These are phyloP conservation scores for Periconia digitata DNA, from an alignment of 2,329 filamentous ascomycete genomes.

Conservation along the genomic window DNA sequence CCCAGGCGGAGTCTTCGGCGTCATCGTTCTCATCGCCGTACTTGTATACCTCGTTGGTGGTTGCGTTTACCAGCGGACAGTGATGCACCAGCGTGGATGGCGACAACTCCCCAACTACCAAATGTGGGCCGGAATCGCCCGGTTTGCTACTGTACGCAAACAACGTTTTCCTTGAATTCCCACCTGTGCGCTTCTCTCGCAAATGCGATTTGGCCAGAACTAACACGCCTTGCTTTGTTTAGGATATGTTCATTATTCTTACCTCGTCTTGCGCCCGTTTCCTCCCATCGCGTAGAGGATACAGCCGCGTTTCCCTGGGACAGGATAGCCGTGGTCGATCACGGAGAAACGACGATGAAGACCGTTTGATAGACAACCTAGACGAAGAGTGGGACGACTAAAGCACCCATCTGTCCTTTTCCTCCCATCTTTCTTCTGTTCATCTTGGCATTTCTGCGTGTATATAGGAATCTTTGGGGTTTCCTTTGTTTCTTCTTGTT, in stretches of 20 bases:
- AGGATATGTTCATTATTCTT: slow-evolving; percentile 65
- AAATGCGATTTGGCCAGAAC: slow-evolving; percentile 5
- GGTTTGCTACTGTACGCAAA: slow-evolving; percentile 73
- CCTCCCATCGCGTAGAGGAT: slow-evolving; percentile 66
- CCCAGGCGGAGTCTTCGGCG: slow-evolving; percentile 79
- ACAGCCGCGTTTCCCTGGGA: slow-evolving; percentile 62
- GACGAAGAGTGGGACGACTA: slow-evolving; percentile 95
- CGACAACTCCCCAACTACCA: slow-evolving; percentile 91
- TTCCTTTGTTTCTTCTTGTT: too few relatives aligned
- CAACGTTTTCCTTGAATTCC: not conserved
- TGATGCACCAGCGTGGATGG: slow-evolving; percentile 93
- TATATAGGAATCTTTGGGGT: too few relatives aligned
- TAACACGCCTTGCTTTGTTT: not conserved
- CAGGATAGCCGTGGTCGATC: slow-evolving; percentile 45
- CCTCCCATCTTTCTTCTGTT: slow-evolving; percentile 5
- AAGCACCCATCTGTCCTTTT: not conserved
- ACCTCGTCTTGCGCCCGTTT: slow-evolving; percentile 70
- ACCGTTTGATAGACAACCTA: slow-evolving; percentile 89
- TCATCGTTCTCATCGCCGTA: slow-evolving; percentile 77
- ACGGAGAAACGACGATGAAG: slow-evolving; percentile 74
- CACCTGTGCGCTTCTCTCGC: not conserved
- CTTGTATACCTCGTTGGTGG: slow-evolving; percentile 89
- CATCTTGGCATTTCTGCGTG: slow-evolving; percentile 9
- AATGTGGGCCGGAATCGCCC: slow-evolving; percentile 85
- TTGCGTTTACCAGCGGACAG: slow-evolving; percentile 92